A percentile compares a stretch with the other conserved stretches of the same genome.
Evolutionary conservation across 805 yeast genomes (phyloP).

Genomic region (Cyberlindnera americana): DNA sequence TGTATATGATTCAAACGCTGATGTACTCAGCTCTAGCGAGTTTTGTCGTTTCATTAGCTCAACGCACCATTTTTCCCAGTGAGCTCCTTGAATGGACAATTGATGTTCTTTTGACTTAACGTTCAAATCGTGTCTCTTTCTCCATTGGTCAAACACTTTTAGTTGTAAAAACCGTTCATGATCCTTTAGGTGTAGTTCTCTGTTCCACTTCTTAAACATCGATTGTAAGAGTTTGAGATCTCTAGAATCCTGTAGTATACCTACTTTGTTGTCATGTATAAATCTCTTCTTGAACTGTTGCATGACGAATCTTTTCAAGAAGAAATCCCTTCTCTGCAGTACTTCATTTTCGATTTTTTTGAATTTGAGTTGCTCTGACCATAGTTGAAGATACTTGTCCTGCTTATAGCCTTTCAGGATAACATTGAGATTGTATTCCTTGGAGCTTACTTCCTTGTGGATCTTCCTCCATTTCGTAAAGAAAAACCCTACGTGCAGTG

Average conservation of each 20-base stretch:
- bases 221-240: not conserved
- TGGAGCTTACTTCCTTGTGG: not conserved
- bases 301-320: slow-evolving; percentile 16
- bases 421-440: slow-evolving; percentile 1
- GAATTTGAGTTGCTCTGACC: slow-evolving; percentile 10
- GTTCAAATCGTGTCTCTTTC: slow-evolving; percentile 1
- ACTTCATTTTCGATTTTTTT: slow-evolving; percentile 14
- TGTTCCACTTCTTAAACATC: slow-evolving; percentile 14
- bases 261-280: slow-evolving; percentile 6
- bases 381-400: slow-evolving; percentile 5
- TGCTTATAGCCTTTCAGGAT: not conserved
- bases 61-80: slow-evolving; percentile 12
- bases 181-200: slow-evolving; percentile 1
- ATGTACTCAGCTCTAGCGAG: slow-evolving; percentile 11
- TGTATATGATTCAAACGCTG: slow-evolving; percentile 17
- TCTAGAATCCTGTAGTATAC: not conserved
- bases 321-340: not conserved
- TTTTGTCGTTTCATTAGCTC: slow-evolving; percentile 6
- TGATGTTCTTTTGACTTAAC: slow-evolving; percentile 5
- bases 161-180: not conserved
- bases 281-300: slow-evolving; percentile 18
- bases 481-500: slow-evolving; percentile 25
- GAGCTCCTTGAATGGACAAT: not conserved
- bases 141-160: slow-evolving; percentile 12
- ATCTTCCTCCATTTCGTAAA: slow-evolving; percentile 25